A percentile compares a stretch with the other conserved stretches of the same genome.
Conservation (phyloP, 2,329 filamentous ascomycete species). For the Trichoderma brevicompactum region DNA sequence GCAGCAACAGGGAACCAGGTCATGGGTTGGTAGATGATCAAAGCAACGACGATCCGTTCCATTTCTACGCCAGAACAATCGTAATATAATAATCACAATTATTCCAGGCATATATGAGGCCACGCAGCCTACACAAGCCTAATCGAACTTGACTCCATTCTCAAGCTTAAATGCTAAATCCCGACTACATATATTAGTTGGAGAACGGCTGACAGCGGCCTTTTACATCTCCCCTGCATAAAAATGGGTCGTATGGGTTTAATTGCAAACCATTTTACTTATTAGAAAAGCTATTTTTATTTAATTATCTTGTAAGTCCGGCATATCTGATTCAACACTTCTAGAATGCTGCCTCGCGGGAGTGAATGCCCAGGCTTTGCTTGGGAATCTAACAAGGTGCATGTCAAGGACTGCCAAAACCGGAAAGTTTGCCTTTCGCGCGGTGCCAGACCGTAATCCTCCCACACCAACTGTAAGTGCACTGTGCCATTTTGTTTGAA, state of each 20-base stretch:
- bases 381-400: too few relatives aligned
- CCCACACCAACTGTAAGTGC: too few relatives aligned
- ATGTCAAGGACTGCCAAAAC: too few relatives aligned
- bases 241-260: neutral
- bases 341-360: conserved; percentile 5
- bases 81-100: too few relatives aligned
- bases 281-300: neutral
- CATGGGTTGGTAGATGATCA: too few relatives aligned
- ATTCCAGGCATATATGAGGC: too few relatives aligned
- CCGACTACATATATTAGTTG: neutral
- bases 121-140: neutral
- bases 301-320: neutral
- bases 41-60: too few relatives aligned
- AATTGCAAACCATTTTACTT: neutral
- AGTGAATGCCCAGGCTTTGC: too few relatives aligned
- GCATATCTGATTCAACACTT: neutral
- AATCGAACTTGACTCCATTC: neutral
- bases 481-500: neutral
- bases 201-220: neutral
- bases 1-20: too few relatives aligned
- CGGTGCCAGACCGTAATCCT: too few relatives aligned
- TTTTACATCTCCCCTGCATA: neutral
- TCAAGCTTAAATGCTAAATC: neutral
- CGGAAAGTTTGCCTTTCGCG: too few relatives aligned
- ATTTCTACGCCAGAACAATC: too few relatives aligned